Conservation (phyloP, 1,284 basidiomycete genomes). For the Rugiboletus extremiorientalis region DNA sequence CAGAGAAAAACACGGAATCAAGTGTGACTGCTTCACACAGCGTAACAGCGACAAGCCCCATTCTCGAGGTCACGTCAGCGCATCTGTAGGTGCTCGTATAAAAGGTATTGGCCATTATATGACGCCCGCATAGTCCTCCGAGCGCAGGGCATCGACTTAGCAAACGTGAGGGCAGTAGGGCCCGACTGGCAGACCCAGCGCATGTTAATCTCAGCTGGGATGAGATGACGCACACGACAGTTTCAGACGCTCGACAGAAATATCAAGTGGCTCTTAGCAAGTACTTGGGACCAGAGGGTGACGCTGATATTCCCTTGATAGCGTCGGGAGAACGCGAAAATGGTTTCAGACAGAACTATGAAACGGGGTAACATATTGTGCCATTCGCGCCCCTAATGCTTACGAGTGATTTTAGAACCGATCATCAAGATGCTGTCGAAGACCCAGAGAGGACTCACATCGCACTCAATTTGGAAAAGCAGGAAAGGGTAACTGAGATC, state of each 20-base stretch:
- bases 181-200: neutral
- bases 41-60: neutral
- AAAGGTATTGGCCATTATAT: neutral
- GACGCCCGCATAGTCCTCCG: constrained; percentile 8
- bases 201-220: constrained; percentile 7
- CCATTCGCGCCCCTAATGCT: neutral
- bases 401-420: constrained; percentile 2
- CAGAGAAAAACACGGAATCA: neutral
- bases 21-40: neutral
- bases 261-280: constrained; percentile 23
- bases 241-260: neutral
- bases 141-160: neutral
- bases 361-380: constrained; percentile 2
- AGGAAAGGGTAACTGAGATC: neutral
- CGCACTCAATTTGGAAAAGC: neutral
- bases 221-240: neutral
- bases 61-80: neutral
- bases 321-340: neutral
- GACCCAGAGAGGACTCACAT: neutral
- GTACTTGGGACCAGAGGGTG: constrained; percentile 1
- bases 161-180: neutral
- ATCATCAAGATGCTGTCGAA: neutral
- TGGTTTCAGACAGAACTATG: neutral
- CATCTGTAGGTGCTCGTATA: constrained; percentile 7
- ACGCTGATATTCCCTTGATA: neutral